Evolutionary conservation across 2,329 filamentous ascomycete genomes (phyloP), one percentile per base, ranked within the genome.

Genomic region (Beauveria sp.): DNA sequence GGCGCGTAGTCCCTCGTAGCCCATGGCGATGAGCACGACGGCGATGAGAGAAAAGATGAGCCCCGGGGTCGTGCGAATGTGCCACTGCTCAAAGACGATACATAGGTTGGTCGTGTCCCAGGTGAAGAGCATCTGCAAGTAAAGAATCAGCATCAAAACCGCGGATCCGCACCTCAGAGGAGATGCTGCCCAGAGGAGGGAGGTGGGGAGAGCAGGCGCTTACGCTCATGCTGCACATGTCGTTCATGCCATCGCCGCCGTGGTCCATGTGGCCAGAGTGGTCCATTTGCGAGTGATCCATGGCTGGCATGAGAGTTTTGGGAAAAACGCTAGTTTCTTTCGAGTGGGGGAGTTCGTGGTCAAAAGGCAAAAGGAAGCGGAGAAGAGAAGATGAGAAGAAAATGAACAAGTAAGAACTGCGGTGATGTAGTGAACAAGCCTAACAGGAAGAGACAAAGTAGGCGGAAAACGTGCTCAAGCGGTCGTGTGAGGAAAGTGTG

Each of bases 31-130:
- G 63, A 89, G 81, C 63, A 96, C 84, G 68, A 99, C 87, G 67
- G 86, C 90, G 67, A 95, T 69, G 63, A 99, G 86, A 30, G 93
- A 96, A 70, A 92, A 74, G 73, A 97, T 69, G 62, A 99, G 87
- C 40, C 89, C 89, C 58, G 84, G 70, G 3, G 87, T 86, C 64
- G 87, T 86, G 64, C 83, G 86, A 74, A 99, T 78, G 77, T 90
- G 93, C 95, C 95, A 99, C 76, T 87, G 86, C 68, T 82, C 83
- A 81, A 98, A 99, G 74, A 99, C 85, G 75, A 99, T 96, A 82
- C 95, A 99, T 66, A 99, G 90, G 77, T 98, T 89, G 61, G 82
- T 85, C 3, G 93, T 93, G 74, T 92, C 86, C 93, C 93, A 99
- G 64, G 92, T 98, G 80, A 99, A 99, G 67, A 98, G 86, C 93